Base-by-base conservation (phyloP, 2,329 filamentous ascomycete genomes). In the Talaromyces sp. region DNA sequence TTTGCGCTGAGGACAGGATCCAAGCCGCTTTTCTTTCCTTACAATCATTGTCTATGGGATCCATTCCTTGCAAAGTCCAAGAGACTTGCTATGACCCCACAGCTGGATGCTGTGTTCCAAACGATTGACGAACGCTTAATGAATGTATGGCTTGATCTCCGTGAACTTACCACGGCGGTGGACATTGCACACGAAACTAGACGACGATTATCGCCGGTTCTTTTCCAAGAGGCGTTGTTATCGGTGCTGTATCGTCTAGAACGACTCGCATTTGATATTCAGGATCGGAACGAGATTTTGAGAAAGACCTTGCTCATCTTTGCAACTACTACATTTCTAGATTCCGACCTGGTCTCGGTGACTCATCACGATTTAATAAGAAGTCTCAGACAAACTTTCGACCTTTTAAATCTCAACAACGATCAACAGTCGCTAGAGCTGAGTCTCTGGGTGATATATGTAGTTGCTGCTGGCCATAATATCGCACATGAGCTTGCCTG, bases 131-230 rank as follows among this genome's bases (percentile, higher is more conserved):
- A 47, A 5, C 31, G 54, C 13, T 43, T 64, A 10, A 3, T 14
- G 22, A 64, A 59, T 31, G 54, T 59, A 19, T 64, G 62, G 62
- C 14, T 52, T 52, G 62, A 64, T 16, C 62, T 64, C 4, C 54
- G 43, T 47, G 62, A 64, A 47, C 54, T 64, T 35, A 27, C 22
- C n/a, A 64, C 45, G 1, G 54, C 54, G 0, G 35, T 64, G 9
- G 47, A 64, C 13, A 43, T 64, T 31, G 43, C 62, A 9, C 62
- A 50, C 3, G 33, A 52, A 49, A 59, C 54, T 6, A 33, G 19
- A 22, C 41, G 43, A 39, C 22, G 16, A 11, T 14, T 64, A 4
- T 59, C 54, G n/a, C 24, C 35, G 47, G 14, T 39, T 3, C 43
- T 64, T 4, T 59, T 64, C 47, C 54, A 64, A 59, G 62, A 64